phyloP scores from a whole-genome alignment of 2,329 filamentous ascomycete genomes.

The Didymosphaeria variabile region DNA sequence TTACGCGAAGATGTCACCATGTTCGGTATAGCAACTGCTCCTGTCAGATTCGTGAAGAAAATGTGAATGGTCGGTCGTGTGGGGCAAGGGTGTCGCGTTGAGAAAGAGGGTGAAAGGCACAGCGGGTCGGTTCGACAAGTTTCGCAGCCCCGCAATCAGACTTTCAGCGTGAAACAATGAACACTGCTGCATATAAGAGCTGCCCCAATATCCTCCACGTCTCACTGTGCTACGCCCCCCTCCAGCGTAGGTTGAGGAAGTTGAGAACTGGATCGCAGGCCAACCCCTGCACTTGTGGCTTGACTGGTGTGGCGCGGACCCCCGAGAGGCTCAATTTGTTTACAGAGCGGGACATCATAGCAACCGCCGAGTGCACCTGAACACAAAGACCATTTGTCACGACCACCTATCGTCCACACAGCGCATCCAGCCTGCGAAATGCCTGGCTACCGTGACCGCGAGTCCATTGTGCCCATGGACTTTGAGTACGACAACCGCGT shows the following conservation, averaged over 20 bases:
- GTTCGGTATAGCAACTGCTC: too few species aligned
- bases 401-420: neutral
- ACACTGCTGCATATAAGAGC: neutral
- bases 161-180: neutral
- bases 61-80: neutral
- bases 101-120: conserved; percentile 7
- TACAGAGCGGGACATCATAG: conserved; percentile 6
- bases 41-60: neutral
- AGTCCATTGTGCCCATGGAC: conserved; percentile 61
- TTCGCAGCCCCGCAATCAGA: neutral
- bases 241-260: neutral
- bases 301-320: neutral
- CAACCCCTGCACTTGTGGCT: neutral
- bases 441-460: conserved; percentile 33
- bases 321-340: conserved; percentile 1
- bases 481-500: conserved; percentile 61
- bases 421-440: conserved; percentile 1
- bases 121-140: neutral
- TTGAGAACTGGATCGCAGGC: neutral
- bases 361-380: neutral
- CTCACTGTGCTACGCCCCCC: neutral
- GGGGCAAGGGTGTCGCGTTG: neutral
- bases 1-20: neutral
- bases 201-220: neutral
- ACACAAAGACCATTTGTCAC: neutral